These are phyloP conservation scores for Backusella mclennaniae DNA, from an alignment of 192 early-diverging fungal species.

Conservation along the genomic window DNA sequence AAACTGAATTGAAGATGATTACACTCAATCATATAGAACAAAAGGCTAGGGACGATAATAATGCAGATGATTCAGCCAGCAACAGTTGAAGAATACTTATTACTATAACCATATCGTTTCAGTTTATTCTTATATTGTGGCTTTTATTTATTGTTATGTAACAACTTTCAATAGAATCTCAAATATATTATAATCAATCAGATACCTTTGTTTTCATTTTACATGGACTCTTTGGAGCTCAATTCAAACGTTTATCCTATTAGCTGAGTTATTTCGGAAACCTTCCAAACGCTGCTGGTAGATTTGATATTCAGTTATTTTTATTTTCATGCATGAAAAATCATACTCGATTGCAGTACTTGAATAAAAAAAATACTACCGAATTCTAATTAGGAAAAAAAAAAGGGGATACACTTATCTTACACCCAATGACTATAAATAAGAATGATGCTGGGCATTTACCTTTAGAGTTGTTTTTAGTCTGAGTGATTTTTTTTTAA, in stretches of 20 bases:
- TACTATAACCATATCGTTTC: neutral
- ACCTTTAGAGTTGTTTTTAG: neutral
- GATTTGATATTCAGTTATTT: neutral
- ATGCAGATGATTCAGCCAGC: no score
- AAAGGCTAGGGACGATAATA: no score
- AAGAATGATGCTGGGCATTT: neutral
- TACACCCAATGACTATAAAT: neutral
- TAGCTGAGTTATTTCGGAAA: neutral
- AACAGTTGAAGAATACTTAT: no score
- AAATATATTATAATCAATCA: neutral
- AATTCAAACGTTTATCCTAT: neutral
- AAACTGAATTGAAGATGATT: neutral
- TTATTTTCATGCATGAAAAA: neutral
- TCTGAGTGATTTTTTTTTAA: neutral
- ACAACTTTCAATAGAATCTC: neutral
- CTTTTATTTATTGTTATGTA: slow-evolving; percentile 2
- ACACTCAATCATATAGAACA: no score
- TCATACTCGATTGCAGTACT: neutral
- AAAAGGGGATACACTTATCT: neutral
- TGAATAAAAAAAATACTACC: neutral
- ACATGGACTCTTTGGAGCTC: neutral
- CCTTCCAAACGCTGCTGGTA: neutral
- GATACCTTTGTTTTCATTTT: neutral
- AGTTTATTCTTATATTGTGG: neutral
- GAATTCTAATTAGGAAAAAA: neutral